Percentiles rank a stretch among this genome's conserved stretches.
These are phyloP conservation scores for Paramyrothecium roridum DNA, from an alignment of 2,329 filamentous ascomycete species.

Conservation along the genomic window DNA sequence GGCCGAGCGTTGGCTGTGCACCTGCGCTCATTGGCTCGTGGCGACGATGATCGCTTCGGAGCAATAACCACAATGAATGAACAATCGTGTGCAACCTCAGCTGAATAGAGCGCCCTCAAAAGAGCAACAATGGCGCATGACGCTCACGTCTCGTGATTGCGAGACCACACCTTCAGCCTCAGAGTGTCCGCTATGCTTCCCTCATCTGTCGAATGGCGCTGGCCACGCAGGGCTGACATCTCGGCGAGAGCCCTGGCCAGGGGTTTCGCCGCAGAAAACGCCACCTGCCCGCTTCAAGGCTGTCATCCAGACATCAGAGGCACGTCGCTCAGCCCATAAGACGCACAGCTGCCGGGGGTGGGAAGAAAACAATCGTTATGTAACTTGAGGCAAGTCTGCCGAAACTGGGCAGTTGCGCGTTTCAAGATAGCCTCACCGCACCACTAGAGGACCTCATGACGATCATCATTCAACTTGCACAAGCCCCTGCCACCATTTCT, in stretches of 20 bases:
- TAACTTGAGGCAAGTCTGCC: neutral
- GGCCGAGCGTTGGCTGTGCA: neutral
- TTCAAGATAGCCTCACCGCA: too few relatives aligned
- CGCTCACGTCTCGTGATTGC: neutral
- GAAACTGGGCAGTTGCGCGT: neutral
- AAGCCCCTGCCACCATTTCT: neutral
- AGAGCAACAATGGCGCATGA: neutral
- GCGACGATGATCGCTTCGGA: too few relatives aligned
- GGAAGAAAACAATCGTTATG: neutral
- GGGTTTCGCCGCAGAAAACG: too few relatives aligned
- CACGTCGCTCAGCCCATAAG: neutral
- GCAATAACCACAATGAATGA: too few relatives aligned
- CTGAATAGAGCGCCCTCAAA: neutral
- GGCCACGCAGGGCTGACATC: too few relatives aligned
- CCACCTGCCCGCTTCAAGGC: neutral
- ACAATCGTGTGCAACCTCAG: neutral
- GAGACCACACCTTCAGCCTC: neutral
- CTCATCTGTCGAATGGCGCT: too few relatives aligned
- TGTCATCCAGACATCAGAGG: neutral
- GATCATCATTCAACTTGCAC: neutral
- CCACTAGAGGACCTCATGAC: neutral
- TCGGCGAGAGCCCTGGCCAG: too few relatives aligned
- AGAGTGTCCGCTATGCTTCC: too few relatives aligned
- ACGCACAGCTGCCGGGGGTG: neutral
- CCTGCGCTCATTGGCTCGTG: neutral